Evolutionary conservation across 306 rosid genomes (phyloP).

Genomic region (Quercus berberidifolia): DNA sequence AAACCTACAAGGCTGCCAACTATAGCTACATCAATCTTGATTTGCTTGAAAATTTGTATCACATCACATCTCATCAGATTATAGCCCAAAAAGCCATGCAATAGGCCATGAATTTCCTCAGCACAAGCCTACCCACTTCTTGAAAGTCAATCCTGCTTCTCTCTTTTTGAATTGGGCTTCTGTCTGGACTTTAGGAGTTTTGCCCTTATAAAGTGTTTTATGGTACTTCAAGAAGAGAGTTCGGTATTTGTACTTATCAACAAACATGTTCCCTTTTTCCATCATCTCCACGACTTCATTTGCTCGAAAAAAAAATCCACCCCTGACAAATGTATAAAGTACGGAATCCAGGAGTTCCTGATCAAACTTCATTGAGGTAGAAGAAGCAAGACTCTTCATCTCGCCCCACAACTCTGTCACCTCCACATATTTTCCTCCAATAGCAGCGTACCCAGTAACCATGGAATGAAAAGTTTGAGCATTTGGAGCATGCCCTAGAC

Average conservation of each 20-base stretch:
- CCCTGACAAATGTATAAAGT: constrained; percentile 79
- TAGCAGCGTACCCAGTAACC: constrained; percentile 85
- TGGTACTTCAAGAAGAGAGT: constrained; percentile 86
- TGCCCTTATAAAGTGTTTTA: constrained; percentile 79
- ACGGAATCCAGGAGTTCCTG: constrained; percentile 92
- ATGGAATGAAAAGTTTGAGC: constrained; percentile 86
- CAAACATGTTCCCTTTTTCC: constrained; percentile 75
- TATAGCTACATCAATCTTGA: background rate
- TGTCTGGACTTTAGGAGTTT: constrained; percentile 76
- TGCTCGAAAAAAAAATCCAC: constrained; percentile 75
- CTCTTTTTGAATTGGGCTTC: constrained; percentile 72
- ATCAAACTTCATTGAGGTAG: constrained; percentile 74
- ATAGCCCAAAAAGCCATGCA: background rate
- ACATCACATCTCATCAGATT: no score
- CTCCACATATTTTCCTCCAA: constrained; percentile 82
- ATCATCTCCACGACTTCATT: constrained; percentile 79
- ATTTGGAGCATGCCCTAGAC: constrained; percentile 73
- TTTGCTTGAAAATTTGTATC: background rate
- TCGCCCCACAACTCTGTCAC: constrained; percentile 89
- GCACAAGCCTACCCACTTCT: constrained; percentile 78
- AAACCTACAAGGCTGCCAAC: background rate
- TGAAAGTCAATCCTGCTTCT: constrained; percentile 64
- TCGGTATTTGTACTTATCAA: constrained; percentile 85
- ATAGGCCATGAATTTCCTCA: constrained; percentile 28
- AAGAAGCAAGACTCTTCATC: constrained; percentile 76